phyloP scores from a whole-genome alignment of 2,329 filamentous ascomycete species.

The Microascus cirrosus region DNA sequence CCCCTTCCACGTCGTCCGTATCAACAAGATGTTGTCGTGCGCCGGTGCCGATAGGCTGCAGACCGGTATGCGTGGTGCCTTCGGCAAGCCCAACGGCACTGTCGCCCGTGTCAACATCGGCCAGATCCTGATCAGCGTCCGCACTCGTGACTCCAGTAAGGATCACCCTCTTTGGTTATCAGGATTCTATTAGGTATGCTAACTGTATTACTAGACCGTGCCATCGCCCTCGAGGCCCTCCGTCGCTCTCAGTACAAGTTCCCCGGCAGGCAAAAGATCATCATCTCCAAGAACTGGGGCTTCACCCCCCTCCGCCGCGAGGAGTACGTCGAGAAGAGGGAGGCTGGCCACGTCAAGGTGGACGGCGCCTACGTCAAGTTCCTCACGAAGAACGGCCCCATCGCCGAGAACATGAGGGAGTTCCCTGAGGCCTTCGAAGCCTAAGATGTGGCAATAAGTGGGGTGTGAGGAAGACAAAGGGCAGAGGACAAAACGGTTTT shows the following conservation, averaged over 20 bases:
- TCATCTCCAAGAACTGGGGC: constrained; percentile 99
- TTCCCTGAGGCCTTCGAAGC: constrained; percentile 87
- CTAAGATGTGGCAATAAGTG: constrained; percentile 21
- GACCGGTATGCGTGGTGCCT: constrained; percentile 99
- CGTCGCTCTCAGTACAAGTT: constrained; percentile 99
- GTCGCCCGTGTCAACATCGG: constrained; percentile 99
- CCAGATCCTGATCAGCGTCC: constrained; percentile 95
- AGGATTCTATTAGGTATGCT: neutral
- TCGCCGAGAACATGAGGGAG: constrained; percentile 79
- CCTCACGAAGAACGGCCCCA: constrained; percentile 82
- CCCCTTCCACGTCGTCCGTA: constrained; percentile 99
- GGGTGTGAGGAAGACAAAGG: constrained; percentile 15
- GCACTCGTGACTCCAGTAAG: constrained; percentile 86
- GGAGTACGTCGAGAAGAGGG: constrained; percentile 93
- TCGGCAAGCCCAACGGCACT: constrained; percentile 97
- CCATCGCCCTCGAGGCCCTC: constrained; percentile 92
- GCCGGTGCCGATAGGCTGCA: constrained; percentile 99
- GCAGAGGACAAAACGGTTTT: neutral
- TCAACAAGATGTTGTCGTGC: constrained; percentile 99
- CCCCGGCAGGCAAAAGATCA: constrained; percentile 99
- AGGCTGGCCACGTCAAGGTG: constrained; percentile 84
- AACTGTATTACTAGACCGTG: constrained; percentile 52
- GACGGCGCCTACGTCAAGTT: constrained; percentile 99
- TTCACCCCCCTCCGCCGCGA: constrained; percentile 98
- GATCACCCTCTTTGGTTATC: constrained; percentile 13